phyloP scores from a whole-genome alignment of 2,329 filamentous ascomycete species.

The Cylindrodendrum hubeiense region DNA sequence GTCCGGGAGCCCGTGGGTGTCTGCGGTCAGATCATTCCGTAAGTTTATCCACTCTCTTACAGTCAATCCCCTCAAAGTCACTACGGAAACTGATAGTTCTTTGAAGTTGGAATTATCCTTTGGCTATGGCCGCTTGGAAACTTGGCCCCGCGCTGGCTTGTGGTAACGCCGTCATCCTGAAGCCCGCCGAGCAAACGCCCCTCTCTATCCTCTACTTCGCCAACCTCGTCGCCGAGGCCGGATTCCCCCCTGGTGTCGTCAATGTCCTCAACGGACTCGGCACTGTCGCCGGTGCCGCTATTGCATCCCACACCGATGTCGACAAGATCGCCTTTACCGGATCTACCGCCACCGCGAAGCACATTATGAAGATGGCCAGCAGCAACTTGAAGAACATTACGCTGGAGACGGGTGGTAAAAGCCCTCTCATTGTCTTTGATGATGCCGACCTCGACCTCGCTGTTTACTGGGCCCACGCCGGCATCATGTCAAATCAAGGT shows the following conservation, averaged over 20 bases:
- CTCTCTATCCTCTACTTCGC: slow-evolving; percentile 70
- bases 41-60: background rate
- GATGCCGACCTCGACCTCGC: slow-evolving; percentile 76
- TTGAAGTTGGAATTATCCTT: slow-evolving; percentile 72
- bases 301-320: slow-evolving; percentile 76
- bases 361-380: slow-evolving; percentile 82
- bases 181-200: slow-evolving; percentile 76
- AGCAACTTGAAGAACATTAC: slow-evolving; percentile 75
- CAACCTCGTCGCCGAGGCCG: slow-evolving; percentile 76
- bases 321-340: slow-evolving; percentile 86
- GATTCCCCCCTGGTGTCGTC: slow-evolving; percentile 82
- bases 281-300: slow-evolving; percentile 73
- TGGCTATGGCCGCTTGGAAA: slow-evolving; percentile 70
- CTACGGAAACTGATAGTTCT: background rate
- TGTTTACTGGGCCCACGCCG: slow-evolving; percentile 67
- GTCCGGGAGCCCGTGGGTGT: slow-evolving; percentile 83
- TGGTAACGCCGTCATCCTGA: slow-evolving; percentile 74
- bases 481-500: slow-evolving; percentile 72
- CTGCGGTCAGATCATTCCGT: slow-evolving; percentile 78
- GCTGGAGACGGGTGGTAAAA: slow-evolving; percentile 76
- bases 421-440: slow-evolving; percentile 71
- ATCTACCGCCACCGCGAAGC: slow-evolving; percentile 76
- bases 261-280: slow-evolving; percentile 82
- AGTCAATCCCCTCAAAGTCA: background rate
- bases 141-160: slow-evolving; percentile 77